phyloP scores from a whole-genome alignment of 805 yeast genomes.

The Candida argentea region DNA sequence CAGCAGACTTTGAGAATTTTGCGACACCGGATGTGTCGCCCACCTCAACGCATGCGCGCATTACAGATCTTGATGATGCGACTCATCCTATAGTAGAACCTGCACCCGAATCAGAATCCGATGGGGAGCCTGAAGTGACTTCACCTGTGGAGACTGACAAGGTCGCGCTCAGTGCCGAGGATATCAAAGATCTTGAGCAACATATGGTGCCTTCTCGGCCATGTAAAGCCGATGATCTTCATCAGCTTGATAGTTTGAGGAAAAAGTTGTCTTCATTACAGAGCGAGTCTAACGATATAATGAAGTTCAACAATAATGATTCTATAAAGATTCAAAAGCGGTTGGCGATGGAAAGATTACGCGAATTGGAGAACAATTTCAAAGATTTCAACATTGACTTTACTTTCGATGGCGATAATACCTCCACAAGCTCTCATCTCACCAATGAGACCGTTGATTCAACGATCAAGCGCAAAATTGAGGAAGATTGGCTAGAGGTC shows the following conservation, averaged over 20 bases:
- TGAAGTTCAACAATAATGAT: slow-evolving; percentile 57
- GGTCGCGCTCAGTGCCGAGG: slow-evolving; percentile 11
- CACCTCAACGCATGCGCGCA: background rate
- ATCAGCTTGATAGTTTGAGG: slow-evolving; percentile 44
- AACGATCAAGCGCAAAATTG: slow-evolving; percentile 24
- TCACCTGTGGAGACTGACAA: slow-evolving; percentile 9
- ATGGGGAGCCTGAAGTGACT: slow-evolving; percentile 11
- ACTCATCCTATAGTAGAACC: slow-evolving; percentile 5
- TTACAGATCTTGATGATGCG: slow-evolving; percentile 6
- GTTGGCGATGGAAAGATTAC: slow-evolving; percentile 62
- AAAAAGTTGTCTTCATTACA: slow-evolving; percentile 53
- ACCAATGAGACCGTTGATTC: slow-evolving; percentile 16
- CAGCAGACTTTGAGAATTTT: slow-evolving; percentile 60
- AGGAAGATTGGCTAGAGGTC: slow-evolving; percentile 33
- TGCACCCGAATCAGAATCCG: slow-evolving; percentile 2
- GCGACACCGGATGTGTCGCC: slow-evolving; percentile 5
- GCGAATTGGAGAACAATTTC: slow-evolving; percentile 58
- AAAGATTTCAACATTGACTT: slow-evolving; percentile 56
- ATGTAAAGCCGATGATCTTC: slow-evolving; percentile 40
- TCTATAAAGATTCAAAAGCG: slow-evolving; percentile 48
- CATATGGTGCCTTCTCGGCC: slow-evolving; percentile 25
- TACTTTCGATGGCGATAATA: slow-evolving; percentile 11
- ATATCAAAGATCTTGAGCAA: slow-evolving; percentile 6
- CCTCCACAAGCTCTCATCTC: slow-evolving; percentile 6
- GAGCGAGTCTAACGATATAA: slow-evolving; percentile 64